A percentile compares a stretch with the other conserved stretches of the same genome.
phyloP scores from a whole-genome alignment of 257 asterid species.

The Solanum clarkiae region DNA sequence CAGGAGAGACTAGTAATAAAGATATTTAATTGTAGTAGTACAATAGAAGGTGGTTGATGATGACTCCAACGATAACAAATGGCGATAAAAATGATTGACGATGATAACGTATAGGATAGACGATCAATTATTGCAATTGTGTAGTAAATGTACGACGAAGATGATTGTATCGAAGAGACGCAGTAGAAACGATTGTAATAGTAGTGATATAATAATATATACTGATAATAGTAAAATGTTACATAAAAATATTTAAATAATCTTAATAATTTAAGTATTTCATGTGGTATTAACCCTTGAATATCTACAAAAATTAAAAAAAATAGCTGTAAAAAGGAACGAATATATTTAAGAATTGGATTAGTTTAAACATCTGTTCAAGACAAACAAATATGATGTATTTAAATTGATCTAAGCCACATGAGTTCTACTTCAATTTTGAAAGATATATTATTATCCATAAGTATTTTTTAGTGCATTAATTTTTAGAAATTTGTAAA shows the following conservation, averaged over 20 bases:
- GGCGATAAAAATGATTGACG: not conserved
- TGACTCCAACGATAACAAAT: not conserved
- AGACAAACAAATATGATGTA: not conserved
- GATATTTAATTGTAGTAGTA: not conserved
- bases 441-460: not conserved
- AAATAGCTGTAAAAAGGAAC: not conserved
- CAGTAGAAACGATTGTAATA: too few species aligned
- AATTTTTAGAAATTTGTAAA: not conserved
- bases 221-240: not conserved
- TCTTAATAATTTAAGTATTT: not conserved
- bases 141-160: too few species aligned
- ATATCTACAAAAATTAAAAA: not conserved
- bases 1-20: not conserved
- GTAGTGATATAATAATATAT: too few species aligned
- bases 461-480: not conserved
- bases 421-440: not conserved
- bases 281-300: not conserved
- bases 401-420: not conserved
- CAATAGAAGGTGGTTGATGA: not conserved
- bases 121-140: too few species aligned
- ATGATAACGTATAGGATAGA: not conserved
- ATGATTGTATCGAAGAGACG: too few species aligned
- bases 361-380: not conserved
- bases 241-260: not conserved
- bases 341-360: not conserved